Base-by-base conservation (phyloP, 2,329 filamentous ascomycete species). In the Colletotrichum lindemuthianum region DNA sequence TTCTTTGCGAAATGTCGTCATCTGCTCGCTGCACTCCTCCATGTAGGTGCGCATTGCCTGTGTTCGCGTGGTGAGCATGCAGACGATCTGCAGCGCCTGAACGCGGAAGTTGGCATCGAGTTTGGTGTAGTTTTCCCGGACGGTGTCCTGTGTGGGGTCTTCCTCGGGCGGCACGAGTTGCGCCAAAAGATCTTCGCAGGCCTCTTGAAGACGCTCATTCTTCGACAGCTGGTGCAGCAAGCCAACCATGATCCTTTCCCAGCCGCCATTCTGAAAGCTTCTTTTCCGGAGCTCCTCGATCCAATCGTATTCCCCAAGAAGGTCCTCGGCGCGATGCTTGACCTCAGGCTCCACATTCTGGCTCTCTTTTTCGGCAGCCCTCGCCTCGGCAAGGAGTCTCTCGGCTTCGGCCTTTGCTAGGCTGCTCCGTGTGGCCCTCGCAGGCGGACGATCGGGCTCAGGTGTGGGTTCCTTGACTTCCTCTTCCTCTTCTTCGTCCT, bases 1-100 rank as follows among this genome's bases (percentile, higher is more conserved):
- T 74, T 96, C 92, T 77, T 99, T 99, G 53, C 96, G 90, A 73
- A 96, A 93, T 59, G 89, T 88, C 2, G 96, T 99, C 94, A 98
- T 97, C 58, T 93, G 92, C 73, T 95, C 92, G 68, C 91, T 93
- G 78, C 94, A 97, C 67, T 95, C 90, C 70, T 97, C 93, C 83
- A 99, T 91, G 74, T 96, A 97, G 13, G 88, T 90, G 57, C 95
- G 90, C 69, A 98, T 87, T 2, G 91, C 89, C 74, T 93, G 94
- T 0, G 96, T 97, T 72, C 93, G 90, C 60, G 94, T 85, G 2
- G 92, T 94, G 66, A 98, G 82, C 82, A 95, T 89, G 75, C 92
- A 93, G 60, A 97, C 87, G 40, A 96, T 90, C 74, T 97, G 91
- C 49, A 99, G 83, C 24, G 90, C 91, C 68, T 89, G 86, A 43